Base-by-base conservation (phyloP, 2,329 filamentous ascomycete species). In the Coniochaeta prunicola region DNA sequence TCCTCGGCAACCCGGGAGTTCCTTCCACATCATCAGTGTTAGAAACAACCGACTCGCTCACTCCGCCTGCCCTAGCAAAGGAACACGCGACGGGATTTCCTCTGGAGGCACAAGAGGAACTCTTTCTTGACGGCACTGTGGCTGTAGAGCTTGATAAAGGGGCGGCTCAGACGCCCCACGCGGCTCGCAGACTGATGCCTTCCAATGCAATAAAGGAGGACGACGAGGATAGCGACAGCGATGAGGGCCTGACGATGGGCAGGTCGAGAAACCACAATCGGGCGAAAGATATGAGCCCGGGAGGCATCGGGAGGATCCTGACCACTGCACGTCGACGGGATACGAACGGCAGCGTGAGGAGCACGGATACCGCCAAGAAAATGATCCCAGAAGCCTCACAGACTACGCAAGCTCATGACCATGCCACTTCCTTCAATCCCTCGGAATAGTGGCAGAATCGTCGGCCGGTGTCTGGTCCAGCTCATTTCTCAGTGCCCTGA, bases 331-430 rank as follows among this genome's bases (percentile, higher is more conserved):
- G 73, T 60, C 76, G 84, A 59, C 78, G 84, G 33, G 81, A 84
- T 63, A 87, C 84, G 0, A 83, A 85, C 64, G 81, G 80, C 1
- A 85, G 82, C 63, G 80, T 83, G 30, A 81, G 79, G 33, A 86
- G 83, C 66, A 85, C 82, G 1, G 84, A 86, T 64, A 87, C 84
- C 48, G 84, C 84, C 40, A 87, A 85, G 72, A 85, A 84, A 68
- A 68, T 83, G 19, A 62, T 72, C n/a, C 3, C 13, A 26, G 45
- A 50, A 2, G 30, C 24, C 13, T 5, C 13, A 17, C 24, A 15
- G 13, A 21, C 42, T 50, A 4, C 45, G 21, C 24, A 15, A 28
- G 45, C 45, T 50, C 45, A 50, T 17, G 45, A 50, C n/a, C n/a
- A 13, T 6, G 12, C 19, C 12, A 45, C 45, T 12, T 21, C 45